Percentiles rank a stretch among this genome's conserved stretches.
These are phyloP conservation scores for Prunus yedoensis DNA, from an alignment of 331 rosid genomes.

Conservation along the genomic window DNA sequence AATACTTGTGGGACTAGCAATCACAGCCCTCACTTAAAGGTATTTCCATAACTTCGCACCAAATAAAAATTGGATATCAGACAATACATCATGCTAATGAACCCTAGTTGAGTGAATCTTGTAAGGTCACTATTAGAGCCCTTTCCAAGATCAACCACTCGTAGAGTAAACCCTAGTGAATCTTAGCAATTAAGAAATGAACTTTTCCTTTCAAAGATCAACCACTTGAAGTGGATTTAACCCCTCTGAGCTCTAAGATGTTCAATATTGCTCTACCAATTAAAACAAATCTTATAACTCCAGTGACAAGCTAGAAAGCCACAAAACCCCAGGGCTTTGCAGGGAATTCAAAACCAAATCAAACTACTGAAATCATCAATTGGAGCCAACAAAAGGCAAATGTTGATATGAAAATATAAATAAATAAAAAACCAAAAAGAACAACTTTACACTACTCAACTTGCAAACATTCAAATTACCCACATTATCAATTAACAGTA, in stretches of 20 bases:
- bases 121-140: neutral
- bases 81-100: neutral
- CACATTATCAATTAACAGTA: neutral
- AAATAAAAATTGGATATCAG: neutral
- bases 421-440: neutral
- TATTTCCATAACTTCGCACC: neutral
- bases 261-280: neutral
- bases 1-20: neutral
- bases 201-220: neutral
- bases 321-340: neutral
- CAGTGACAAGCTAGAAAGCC: neutral
- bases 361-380: neutral
- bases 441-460: neutral
- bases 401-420: neutral
- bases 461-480: neutral
- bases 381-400: neutral
- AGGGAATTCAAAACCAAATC: neutral
- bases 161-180: too few relatives aligned
- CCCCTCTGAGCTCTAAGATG: neutral
- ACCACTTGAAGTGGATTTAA: neutral
- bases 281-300: neutral
- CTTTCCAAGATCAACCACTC: neutral
- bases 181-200: too few relatives aligned
- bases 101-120: neutral
- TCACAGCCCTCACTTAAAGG: neutral